These are phyloP conservation scores for Nicotiana tabacum DNA, from an alignment of 257 asterid genomes.

Conservation along the genomic window DNA sequence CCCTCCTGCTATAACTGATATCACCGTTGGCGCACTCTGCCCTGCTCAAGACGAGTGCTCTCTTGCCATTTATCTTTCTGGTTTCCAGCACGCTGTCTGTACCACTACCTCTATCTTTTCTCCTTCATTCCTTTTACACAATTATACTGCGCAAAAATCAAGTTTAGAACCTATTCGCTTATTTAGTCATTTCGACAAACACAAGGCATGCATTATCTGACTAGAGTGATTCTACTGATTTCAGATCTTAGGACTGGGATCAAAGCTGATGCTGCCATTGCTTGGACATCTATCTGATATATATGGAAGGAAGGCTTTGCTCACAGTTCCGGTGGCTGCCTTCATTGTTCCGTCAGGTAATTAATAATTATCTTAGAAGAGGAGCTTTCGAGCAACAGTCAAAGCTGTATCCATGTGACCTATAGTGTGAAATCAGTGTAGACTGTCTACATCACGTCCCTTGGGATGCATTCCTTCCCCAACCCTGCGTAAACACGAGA, in stretches of 20 bases:
- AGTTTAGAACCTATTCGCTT: too few species aligned
- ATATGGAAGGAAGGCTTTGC: conserved; percentile 51
- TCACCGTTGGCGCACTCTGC: conserved; percentile 46
- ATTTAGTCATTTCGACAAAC: not conserved
- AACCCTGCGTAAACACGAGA: too few species aligned
- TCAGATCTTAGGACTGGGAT: conserved; percentile 52
- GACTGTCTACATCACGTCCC: too few species aligned
- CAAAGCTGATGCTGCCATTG: conserved; percentile 49
- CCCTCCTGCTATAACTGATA: conserved; percentile 46
- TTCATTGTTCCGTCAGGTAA: conserved; percentile 40
- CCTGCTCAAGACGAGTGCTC: conserved; percentile 56
- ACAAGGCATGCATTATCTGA: not conserved
- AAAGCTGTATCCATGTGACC: too few species aligned
- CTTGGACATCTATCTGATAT: conserved; percentile 46
- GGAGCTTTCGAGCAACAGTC: too few species aligned
- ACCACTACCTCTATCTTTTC: not conserved
- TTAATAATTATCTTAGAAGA: not conserved
- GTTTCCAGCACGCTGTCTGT: conserved; percentile 51
- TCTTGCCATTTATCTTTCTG: conserved; percentile 52
- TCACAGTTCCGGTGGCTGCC: conserved; percentile 42
- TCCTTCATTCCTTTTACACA: not conserved
- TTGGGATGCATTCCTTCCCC: too few species aligned
- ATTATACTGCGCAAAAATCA: too few species aligned
- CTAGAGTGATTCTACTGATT: not conserved
- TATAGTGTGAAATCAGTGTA: too few species aligned